Evolutionary conservation across 148 eudicot genomes (phyloP).

Genomic region (Heliosperma pusillum): DNA sequence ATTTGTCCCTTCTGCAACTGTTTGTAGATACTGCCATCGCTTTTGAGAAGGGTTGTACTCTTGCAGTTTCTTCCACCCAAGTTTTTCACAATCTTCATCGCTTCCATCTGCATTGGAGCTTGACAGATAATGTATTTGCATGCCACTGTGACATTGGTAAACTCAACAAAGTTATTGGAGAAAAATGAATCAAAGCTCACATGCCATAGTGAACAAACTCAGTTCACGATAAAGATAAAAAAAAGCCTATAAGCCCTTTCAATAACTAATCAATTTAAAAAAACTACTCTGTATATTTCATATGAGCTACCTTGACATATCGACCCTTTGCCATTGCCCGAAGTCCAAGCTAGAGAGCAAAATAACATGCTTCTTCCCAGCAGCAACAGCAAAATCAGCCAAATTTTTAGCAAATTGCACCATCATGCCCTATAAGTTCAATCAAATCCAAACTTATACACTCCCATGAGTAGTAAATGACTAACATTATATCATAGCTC

Average conservation of each 20-base stretch:
- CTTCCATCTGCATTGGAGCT: slow-evolving; percentile 65
- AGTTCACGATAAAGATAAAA: not conserved
- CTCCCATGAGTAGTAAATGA: not conserved
- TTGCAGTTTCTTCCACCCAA: slow-evolving; percentile 79
- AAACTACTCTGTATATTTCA: not conserved
- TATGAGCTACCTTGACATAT: slow-evolving; percentile 72
- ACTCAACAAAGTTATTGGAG: slow-evolving; percentile 9
- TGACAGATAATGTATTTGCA: slow-evolving; percentile 83
- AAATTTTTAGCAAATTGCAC: slow-evolving; percentile 76
- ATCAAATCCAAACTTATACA: not conserved
- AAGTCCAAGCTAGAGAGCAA: slow-evolving; percentile 96
- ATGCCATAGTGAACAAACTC: slow-evolving; percentile 51
- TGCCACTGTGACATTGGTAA: slow-evolving; percentile 51
- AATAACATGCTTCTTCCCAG: slow-evolving; percentile 79
- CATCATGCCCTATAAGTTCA: slow-evolving; percentile 68
- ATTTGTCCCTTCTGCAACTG: slow-evolving; percentile 52
- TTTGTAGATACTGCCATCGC: slow-evolving; percentile 60
- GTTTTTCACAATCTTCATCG: slow-evolving; percentile 71
- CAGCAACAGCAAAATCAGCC: slow-evolving; percentile 80
- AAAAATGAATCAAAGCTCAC: not conserved
- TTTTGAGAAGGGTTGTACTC: slow-evolving; percentile 77
- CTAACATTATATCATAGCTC: not conserved
- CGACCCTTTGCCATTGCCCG: slow-evolving; percentile 75
- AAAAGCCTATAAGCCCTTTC: not conserved
- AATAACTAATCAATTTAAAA: not conserved